Conservation (phyloP, 192 early-diverging fungal species). For the Podila clonocystis region DNA sequence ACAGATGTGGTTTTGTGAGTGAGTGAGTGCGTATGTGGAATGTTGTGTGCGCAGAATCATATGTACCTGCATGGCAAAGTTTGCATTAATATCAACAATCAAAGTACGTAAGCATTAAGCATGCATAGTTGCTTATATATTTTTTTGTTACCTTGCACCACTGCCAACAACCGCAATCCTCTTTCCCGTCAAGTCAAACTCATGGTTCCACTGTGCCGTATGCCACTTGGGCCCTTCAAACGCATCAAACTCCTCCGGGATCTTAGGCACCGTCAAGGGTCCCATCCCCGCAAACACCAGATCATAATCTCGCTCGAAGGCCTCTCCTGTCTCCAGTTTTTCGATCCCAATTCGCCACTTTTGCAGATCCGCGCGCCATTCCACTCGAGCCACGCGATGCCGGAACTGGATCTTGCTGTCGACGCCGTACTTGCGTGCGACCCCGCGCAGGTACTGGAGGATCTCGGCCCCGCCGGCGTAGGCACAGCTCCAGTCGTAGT, state of each 20-base stretch:
- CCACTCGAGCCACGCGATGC: slow-evolving; percentile 45
- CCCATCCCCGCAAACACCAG: slow-evolving; percentile 58
- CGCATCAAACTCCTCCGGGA: slow-evolving; percentile 57
- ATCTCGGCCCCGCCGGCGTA: slow-evolving; percentile 58
- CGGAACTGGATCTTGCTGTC: slow-evolving; percentile 53
- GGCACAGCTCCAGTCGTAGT: slow-evolving; percentile 55
- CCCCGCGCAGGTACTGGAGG: slow-evolving; percentile 43
- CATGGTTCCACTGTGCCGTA: slow-evolving; percentile 62
- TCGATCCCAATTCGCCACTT: slow-evolving; percentile 42
- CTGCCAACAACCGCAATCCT: slow-evolving; percentile 57
- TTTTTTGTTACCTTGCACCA: slow-evolving; percentile 55
- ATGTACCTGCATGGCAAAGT: too few species aligned
- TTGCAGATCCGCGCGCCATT: slow-evolving; percentile 44
- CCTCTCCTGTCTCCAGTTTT: slow-evolving; percentile 28
- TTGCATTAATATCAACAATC: too few species aligned
- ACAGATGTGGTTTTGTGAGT: too few species aligned
- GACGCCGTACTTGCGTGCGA: slow-evolving; percentile 53
- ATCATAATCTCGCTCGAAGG: slow-evolving; percentile 13
- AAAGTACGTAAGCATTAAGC: too few species aligned
- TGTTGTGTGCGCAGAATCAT: too few species aligned
- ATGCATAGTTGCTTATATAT: too few species aligned
- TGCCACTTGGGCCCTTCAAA: slow-evolving; percentile 66
- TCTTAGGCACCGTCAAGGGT: slow-evolving; percentile 55
- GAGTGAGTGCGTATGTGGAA: too few species aligned
- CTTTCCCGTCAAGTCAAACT: slow-evolving; percentile 56